Base-by-base conservation (phyloP, 805 yeast species). In the Teunomyces cretensis region DNA sequence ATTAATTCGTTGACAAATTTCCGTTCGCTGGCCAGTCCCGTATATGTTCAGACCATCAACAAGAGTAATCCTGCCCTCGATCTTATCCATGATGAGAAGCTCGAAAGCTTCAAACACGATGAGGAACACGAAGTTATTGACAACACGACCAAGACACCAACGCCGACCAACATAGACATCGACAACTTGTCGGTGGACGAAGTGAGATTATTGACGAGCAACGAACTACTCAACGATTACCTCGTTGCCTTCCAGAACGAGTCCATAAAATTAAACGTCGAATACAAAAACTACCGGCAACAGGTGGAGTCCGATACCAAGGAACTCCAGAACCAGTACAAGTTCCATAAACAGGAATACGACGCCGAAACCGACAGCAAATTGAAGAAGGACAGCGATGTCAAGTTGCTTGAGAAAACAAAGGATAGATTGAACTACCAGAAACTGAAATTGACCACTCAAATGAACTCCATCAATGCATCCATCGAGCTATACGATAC, bases 1-100 rank as follows among this genome's bases (percentile, higher is more conserved):
- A 58, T 68, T 30, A 70, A 71, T 44, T 55, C 62, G 22, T 36
- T 60, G 16, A 68, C 64, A 44, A 65, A 66, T 44, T 72, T 65
- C 50, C 47, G 65, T 17, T 61, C 72, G 9, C 66, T 65, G 47
- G 60, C 68, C 6, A 47, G 56, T 9, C 60, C 72, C 1, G 64
- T 70, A 6, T 68, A 47, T 42, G 57, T 70, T 30, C 64, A 64
- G 36, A 65, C 74, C 3, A 39, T 50, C 11, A 40, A 14, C 39
- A 27, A 14, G 41, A 42, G 15, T 40, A 17, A 22, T 37, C 13
- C 22, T 9, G 27, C 32, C 15, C 16, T 30, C 9, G 13, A 9
- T n/a, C 24, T 33, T 39, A 42, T 31, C 30, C 28, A 36, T 37
- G 47, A 17, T 41, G 30, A 37, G 9, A 41, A 42, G 9, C 44